These are phyloP conservation scores for Albifimbria verrucaria DNA, from an alignment of 2,329 filamentous ascomycete genomes.

Conservation along the genomic window DNA sequence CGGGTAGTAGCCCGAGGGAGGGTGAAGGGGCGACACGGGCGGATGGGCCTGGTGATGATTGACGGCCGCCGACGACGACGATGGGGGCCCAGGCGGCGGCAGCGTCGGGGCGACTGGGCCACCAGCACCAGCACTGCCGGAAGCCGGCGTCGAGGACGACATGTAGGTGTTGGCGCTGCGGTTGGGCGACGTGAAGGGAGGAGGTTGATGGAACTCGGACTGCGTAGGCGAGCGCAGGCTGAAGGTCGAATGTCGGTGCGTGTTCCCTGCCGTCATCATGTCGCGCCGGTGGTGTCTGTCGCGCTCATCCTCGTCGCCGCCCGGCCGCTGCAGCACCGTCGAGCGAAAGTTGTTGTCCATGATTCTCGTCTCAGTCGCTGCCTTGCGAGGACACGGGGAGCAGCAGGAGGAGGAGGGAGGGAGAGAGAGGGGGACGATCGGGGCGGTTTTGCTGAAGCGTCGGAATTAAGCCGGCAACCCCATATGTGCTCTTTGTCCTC, in stretches of 20 bases:
- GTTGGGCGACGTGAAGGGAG: conserved; percentile 24
- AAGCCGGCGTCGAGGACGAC: conserved; percentile 28
- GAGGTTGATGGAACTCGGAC: conserved; percentile 31
- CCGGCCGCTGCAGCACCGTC: conserved; percentile 45
- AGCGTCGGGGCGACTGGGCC: conserved; percentile 26
- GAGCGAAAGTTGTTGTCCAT: conserved; percentile 50
- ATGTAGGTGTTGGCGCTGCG: conserved; percentile 30
- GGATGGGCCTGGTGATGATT: conserved; percentile 21
- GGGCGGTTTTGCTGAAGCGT: not conserved
- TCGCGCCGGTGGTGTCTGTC: conserved; percentile 42
- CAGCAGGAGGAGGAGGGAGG: not conserved
- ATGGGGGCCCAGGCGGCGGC: conserved; percentile 23
- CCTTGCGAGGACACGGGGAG: not conserved
- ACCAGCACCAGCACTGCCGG: conserved; percentile 20
- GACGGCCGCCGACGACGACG: conserved; percentile 11
- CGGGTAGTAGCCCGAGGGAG: conserved; percentile 39
- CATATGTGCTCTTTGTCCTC: not conserved
- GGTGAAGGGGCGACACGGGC: conserved; percentile 41
- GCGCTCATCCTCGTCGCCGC: conserved; percentile 34
- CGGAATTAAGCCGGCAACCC: not conserved
- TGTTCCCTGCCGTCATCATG: conserved; percentile 37
- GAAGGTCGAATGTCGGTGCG: conserved; percentile 41
- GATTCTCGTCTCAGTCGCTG: too few species aligned
- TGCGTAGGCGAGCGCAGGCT: conserved; percentile 48
- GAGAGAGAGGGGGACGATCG: not conserved